These are phyloP conservation scores for Neurospora hispaniola DNA, from an alignment of 495 filamentous ascomycete species.

Conservation along the genomic window DNA sequence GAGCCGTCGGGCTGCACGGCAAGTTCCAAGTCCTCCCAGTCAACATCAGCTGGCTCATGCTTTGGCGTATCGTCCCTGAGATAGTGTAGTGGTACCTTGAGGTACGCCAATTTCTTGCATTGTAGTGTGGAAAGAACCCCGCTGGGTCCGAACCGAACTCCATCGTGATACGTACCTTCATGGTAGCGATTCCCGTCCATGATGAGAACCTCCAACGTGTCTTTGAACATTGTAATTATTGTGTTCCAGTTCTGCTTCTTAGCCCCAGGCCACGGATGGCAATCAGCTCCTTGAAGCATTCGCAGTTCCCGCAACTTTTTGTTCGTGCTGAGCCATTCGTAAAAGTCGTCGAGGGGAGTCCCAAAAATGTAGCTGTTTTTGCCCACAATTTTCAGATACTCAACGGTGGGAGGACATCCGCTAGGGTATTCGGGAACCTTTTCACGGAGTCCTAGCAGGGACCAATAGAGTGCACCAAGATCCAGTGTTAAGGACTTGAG, in stretches of 20 bases:
- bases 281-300: background rate
- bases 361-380: background rate
- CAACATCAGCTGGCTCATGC: background rate
- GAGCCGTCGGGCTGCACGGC: background rate
- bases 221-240: background rate
- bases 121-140: background rate
- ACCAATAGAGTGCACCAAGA: background rate
- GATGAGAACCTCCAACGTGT: background rate
- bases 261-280: background rate
- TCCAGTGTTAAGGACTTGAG: background rate
- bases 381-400: background rate
- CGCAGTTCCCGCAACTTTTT: background rate
- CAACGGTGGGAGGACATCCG: background rate
- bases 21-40: background rate
- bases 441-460: background rate
- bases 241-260: background rate
- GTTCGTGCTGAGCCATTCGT: background rate
- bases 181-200: background rate
- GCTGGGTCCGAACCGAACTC: background rate
- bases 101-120: background rate
- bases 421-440: background rate
- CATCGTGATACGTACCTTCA: accelerated
- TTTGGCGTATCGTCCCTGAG: background rate
- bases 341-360: background rate
- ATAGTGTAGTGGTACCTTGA: background rate